These are phyloP conservation scores for Blastobotrys buckinghamii DNA, from an alignment of 1,139 yeast species.

Conservation along the genomic window DNA sequence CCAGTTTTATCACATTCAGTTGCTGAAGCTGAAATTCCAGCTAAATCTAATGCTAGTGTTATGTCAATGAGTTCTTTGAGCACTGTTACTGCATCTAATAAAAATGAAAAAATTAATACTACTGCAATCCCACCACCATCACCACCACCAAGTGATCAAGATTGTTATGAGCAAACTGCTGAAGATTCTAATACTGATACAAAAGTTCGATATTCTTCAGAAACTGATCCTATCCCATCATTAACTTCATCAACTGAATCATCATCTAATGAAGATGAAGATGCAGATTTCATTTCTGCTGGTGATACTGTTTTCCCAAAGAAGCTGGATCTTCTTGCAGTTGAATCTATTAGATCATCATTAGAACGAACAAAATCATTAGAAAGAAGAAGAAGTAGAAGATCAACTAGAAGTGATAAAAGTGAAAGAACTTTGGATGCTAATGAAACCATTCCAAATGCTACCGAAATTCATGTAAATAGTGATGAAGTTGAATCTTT, in stretches of 20 bases:
- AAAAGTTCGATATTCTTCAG: constrained; percentile 1
- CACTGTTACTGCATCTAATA: neutral
- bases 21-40: constrained; percentile 23
- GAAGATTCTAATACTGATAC: neutral
- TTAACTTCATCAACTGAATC: constrained; percentile 20
- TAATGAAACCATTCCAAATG: constrained; percentile 25
- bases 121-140: constrained; percentile 10
- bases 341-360: constrained; percentile 33
- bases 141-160: constrained; percentile 6
- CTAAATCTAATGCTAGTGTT: constrained; percentile 3
- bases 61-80: constrained; percentile 1
- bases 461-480: constrained; percentile 29
- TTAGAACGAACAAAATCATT: constrained; percentile 33
- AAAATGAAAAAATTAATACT: neutral
- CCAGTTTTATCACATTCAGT: constrained; percentile 24
- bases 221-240: constrained; percentile 19
- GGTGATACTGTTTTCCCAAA: constrained; percentile 36
- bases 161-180: neutral
- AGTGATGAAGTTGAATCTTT: constrained; percentile 14
- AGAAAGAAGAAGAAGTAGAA: constrained; percentile 32
- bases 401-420: constrained; percentile 19
- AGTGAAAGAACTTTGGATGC: constrained; percentile 12
- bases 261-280: constrained; percentile 15
- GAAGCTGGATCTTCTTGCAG: constrained; percentile 30
- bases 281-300: constrained; percentile 21